These are phyloP conservation scores for Yarrowia sp. DNA, from an alignment of 805 yeast genomes.

Conservation along the genomic window DNA sequence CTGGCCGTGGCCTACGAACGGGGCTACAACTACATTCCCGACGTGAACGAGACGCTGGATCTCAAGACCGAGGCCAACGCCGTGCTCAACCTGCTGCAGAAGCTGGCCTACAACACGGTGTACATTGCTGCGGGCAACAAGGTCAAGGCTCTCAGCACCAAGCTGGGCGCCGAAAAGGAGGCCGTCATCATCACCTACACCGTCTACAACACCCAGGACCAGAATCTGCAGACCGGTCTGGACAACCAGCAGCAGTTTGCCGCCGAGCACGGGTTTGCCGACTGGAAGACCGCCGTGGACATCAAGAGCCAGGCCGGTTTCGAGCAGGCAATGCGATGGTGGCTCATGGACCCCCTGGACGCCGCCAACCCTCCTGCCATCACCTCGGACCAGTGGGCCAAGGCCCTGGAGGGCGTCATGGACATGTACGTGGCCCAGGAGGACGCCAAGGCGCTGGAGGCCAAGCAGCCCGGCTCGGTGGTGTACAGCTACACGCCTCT, in stretches of 20 bases:
- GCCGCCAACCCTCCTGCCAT: background rate
- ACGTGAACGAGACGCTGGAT: background rate
- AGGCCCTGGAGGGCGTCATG: background rate
- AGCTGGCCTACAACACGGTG: background rate
- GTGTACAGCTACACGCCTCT: background rate
- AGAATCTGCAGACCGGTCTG: background rate
- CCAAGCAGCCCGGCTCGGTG: background rate
- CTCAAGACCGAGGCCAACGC: background rate
- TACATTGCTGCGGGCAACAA: background rate
- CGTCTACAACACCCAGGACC: too few species aligned
- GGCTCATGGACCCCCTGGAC: background rate
- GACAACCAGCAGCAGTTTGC: conserved; percentile 7
- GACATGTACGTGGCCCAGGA: conserved; percentile 2
- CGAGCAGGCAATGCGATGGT: background rate
- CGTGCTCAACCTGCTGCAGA: background rate
- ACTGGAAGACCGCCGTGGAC: background rate
- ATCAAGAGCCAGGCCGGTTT: background rate
- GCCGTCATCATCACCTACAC: too few species aligned
- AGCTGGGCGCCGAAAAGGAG: too few species aligned
- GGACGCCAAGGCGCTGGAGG: background rate
- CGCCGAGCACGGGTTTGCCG: background rate
- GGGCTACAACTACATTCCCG: background rate
- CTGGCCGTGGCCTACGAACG: background rate
- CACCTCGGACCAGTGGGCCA: background rate
- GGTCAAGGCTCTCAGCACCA: too few species aligned